These are phyloP conservation scores for Penicillium olsonii DNA, from an alignment of 2,329 filamentous ascomycete species.

Conservation along the genomic window DNA sequence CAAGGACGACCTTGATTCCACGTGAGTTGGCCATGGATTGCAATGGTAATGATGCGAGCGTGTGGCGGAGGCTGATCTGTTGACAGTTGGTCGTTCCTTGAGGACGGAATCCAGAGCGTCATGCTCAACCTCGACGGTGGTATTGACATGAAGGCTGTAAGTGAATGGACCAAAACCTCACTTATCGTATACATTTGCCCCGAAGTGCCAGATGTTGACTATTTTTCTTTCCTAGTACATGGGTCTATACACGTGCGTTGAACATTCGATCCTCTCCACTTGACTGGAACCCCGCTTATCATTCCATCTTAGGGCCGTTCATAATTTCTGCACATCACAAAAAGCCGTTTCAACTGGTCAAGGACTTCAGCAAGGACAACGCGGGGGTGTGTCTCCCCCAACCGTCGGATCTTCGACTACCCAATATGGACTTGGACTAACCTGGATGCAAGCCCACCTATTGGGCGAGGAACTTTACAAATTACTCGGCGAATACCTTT, in stretches of 20 bases:
- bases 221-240: slow-evolving; percentile 66
- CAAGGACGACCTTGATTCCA: slow-evolving; percentile 62
- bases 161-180: not conserved
- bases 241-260: slow-evolving; percentile 81
- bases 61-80: slow-evolving; percentile 19
- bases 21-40: slow-evolving; percentile 49
- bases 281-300: slow-evolving; percentile 16
- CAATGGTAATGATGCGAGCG: not conserved
- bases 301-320: slow-evolving; percentile 67
- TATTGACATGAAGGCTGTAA: slow-evolving; percentile 85
- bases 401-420: not conserved
- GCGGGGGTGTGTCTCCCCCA: slow-evolving; percentile 62
- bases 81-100: slow-evolving; percentile 81
- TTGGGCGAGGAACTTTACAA: slow-evolving; percentile 95
- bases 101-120: slow-evolving; percentile 84
- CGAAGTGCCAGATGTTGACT: slow-evolving; percentile 13
- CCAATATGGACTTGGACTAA: not conserved
- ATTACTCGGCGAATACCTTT: slow-evolving; percentile 83
- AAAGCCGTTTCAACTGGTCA: slow-evolving; percentile 72
- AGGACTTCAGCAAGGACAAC: slow-evolving; percentile 57
- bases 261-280: slow-evolving; percentile 21
- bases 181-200: not conserved
- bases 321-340: slow-evolving; percentile 99
- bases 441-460: slow-evolving; percentile 68
- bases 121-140: slow-evolving; percentile 91